Evolutionary conservation across 805 yeast genomes (phyloP).

Genomic region (Candida argentea): DNA sequence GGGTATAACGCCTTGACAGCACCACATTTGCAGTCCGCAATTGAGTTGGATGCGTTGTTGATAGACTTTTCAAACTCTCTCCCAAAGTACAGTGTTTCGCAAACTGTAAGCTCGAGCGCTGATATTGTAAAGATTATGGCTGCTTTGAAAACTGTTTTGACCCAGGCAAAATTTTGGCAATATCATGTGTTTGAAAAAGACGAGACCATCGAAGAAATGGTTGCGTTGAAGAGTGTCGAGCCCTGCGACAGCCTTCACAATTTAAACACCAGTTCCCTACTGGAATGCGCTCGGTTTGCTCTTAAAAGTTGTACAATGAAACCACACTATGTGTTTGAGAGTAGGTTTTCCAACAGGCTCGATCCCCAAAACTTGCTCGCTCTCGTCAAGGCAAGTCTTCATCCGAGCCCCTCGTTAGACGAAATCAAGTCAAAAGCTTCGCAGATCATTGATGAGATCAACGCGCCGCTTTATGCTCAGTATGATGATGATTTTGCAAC

Average conservation of each 20-base stretch:
- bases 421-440: slow-evolving; percentile 30
- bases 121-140: slow-evolving; percentile 58
- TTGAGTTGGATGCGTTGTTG: slow-evolving; percentile 68
- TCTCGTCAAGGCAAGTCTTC: slow-evolving; percentile 12
- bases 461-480: slow-evolving; percentile 56
- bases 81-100: slow-evolving; percentile 51
- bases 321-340: slow-evolving; percentile 35
- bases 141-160: slow-evolving; percentile 59
- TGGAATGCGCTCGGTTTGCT: slow-evolving; percentile 40
- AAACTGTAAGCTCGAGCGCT: slow-evolving; percentile 34
- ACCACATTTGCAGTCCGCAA: slow-evolving; percentile 79
- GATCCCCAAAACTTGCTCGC: slow-evolving; percentile 42
- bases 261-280: slow-evolving; percentile 27
- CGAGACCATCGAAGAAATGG: slow-evolving; percentile 28
- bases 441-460: slow-evolving; percentile 64
- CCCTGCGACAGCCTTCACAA: slow-evolving; percentile 9
- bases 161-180: slow-evolving; percentile 72
- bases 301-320: slow-evolving; percentile 28
- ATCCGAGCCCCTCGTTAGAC: slow-evolving; percentile 9
- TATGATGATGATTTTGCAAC: slow-evolving; percentile 66
- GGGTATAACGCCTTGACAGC: slow-evolving; percentile 85
- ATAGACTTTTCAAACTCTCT: slow-evolving; percentile 54
- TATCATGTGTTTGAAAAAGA: slow-evolving; percentile 63
- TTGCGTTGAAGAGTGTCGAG: no score
- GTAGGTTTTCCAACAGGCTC: slow-evolving; percentile 45